Evolutionary conservation across 1,284 basidiomycete species (phyloP), one percentile per base, ranked within the genome.

Genomic region (Microbotryomycetes sp.): DNA sequence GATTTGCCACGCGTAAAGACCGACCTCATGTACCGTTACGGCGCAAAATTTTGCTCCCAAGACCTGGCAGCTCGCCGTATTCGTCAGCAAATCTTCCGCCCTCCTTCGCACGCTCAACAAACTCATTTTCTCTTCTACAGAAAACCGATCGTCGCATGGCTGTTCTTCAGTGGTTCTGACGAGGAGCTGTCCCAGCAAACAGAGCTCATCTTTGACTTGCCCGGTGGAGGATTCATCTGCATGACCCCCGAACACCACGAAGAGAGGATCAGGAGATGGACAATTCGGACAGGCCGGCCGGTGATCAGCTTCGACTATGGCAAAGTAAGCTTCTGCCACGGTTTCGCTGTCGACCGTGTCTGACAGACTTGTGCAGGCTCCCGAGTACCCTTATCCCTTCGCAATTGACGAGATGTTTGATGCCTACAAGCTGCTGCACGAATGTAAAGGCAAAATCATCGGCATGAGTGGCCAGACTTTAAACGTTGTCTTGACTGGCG

Each of bases 221-320:
- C 93, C 23, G 94, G 94, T 6, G 94, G 94, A 9, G 94, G 94
- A 0, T 97, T 97, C 75, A 86, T 97, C 55, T 89, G 89, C 41
- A 97, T 97, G 92, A 84, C 82, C 15, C 93, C 93, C 1, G 86
- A 89, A 69, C 91, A 97, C 76, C 94, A 97, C 70, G 92, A 96
- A 76, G 94, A 97, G 73, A 81, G 94, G n/a, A 79, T 97, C 52
- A 80, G 89, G 54, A 81, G 82, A 67, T 94, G 94, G 89, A 87
- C 92, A 4, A 80, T 84, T 46, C 81, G 81, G 60, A 91, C 88
- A 0, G 82, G 86, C 6, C 85, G 85, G 71, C 89, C 90, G 11
- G 83, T 97, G 2, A 77, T 97, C 46, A 82, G 89, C 6, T 83
- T 97, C 54, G 90, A 97, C 70, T 97, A 97, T 74, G 89, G 91